phyloP scores from a whole-genome alignment of 2,329 filamentous ascomycete genomes.

The Colletotrichum sidae region DNA sequence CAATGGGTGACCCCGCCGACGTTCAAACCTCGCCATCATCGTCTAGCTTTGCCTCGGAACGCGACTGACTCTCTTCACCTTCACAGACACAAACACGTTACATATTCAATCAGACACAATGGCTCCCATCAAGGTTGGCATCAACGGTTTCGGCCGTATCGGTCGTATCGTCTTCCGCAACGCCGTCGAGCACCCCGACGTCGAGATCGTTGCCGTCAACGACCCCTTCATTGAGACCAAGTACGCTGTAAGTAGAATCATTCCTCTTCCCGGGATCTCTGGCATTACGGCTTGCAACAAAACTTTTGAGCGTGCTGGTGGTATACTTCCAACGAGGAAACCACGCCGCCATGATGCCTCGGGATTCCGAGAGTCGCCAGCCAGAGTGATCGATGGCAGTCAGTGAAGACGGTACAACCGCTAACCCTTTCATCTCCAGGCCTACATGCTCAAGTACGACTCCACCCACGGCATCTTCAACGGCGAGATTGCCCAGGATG shows the following conservation, averaged over 20 bases:
- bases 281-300: conserved; percentile 4
- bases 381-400: neutral
- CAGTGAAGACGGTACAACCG: neutral
- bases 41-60: neutral
- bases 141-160: conserved; percentile 99
- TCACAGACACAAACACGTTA: conserved; percentile 25
- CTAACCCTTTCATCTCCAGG: conserved; percentile 61
- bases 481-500: conserved; percentile 81
- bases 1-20: conserved; percentile 22
- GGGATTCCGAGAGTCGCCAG: too few species aligned
- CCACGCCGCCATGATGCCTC: too few species aligned
- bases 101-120: conserved; percentile 45
- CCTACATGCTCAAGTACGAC: conserved; percentile 99
- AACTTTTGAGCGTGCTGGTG: too few species aligned
- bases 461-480: conserved; percentile 97
- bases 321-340: too few species aligned
- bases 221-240: conserved; percentile 98
- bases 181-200: conserved; percentile 88
- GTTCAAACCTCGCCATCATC: neutral
- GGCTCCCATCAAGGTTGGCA: conserved; percentile 81
- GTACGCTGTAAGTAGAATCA: conserved; percentile 84
- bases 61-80: conserved; percentile 14
- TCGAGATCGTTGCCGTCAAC: conserved; percentile 97
- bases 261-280: neutral
- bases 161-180: conserved; percentile 99